Evolutionary conservation across 306 rosid genomes (phyloP), one percentile per base, ranked within the genome.

Genomic region (Heteromeles arbutifolia): DNA sequence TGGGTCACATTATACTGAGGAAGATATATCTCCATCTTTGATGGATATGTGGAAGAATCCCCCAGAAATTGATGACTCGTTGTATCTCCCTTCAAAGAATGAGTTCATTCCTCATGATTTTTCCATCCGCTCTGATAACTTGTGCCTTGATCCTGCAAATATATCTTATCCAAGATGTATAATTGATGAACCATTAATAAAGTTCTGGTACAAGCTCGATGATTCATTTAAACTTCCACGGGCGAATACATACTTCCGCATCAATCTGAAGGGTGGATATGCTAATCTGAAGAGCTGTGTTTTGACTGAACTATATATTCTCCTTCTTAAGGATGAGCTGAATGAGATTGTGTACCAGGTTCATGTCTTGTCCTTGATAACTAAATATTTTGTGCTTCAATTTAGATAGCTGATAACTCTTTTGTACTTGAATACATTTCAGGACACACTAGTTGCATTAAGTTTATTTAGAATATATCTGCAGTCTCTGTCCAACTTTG

Each of bases 131-230:
- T 85, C 88, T 71, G 78, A 72, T 75, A 81, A 79, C 57, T 34
- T 53, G 6, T 26, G 76, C 67, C 41, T 77, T 74, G 88, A 82
- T 78, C 82, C 66, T 79, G 74, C 64, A 43, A 81, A 81, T 74
- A 65, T 71, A 78, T 77, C 86, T 52, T 86, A 83, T 81, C 97
- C 97, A 69, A 86, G 77, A 78, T 89, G 97, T 77, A 85, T 95
- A 85, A 78, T 90, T 74, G 90, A 95, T 85, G 98, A 92, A 77
- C 87, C 97, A 72, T 84, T 89, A 54, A 88, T 95, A 69, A 95
- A 90, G 88, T 84, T 92, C 77, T 95, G 98, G 98, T 88, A 95
- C 93, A 92, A 90, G 87, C 88, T 84, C 61, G 98, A 95, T 71
- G 48, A 63, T 52, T 78, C 90, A 45, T 95, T 95, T 82, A 92